Conservation (phyloP, 345 rosid genomes). For the Camelina laxa region DNA sequence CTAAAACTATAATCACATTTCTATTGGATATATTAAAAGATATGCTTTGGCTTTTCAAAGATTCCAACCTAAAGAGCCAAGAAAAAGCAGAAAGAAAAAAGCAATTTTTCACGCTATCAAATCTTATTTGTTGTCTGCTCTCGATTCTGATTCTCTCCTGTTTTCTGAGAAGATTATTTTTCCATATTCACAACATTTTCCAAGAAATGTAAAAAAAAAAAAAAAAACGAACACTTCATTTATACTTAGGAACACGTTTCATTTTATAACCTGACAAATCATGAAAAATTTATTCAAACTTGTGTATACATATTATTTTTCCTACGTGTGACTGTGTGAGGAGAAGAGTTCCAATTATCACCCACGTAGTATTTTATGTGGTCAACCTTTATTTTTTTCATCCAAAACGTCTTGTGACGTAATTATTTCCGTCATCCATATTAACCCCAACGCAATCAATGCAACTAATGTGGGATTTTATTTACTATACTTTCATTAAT, state of each 20-base stretch:
- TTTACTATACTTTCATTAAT: not conserved
- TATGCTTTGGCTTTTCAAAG: constrained; percentile 37
- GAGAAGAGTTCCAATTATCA: not conserved
- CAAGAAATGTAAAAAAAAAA: not conserved
- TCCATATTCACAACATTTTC: not conserved
- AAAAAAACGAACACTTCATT: too few relatives aligned
- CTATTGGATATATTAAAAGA: not conserved
- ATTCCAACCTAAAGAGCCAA: constrained; percentile 33
- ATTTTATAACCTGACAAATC: not conserved
- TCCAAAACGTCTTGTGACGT: too few relatives aligned
- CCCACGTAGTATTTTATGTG: not conserved
- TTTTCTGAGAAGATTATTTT: not conserved
- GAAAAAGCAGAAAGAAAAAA: constrained; percentile 29
- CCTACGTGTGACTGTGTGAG: constrained; percentile 10
- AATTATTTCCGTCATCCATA: constrained; percentile 5
- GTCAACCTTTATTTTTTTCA: too few relatives aligned
- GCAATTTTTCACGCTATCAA: constrained; percentile 37
- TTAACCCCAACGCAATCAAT: constrained; percentile 37
- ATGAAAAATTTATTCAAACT: not conserved
- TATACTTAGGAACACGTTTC: not conserved
- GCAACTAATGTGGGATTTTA: constrained; percentile 33
- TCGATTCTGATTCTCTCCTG: not conserved
- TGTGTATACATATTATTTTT: not conserved
- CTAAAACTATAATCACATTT: not conserved
- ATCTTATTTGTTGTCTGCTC: constrained; percentile 42